Percentiles rank a stretch among this genome's conserved stretches.
Conservation (phyloP, 129 eudicot species). For the Helianthus tuberosus region DNA sequence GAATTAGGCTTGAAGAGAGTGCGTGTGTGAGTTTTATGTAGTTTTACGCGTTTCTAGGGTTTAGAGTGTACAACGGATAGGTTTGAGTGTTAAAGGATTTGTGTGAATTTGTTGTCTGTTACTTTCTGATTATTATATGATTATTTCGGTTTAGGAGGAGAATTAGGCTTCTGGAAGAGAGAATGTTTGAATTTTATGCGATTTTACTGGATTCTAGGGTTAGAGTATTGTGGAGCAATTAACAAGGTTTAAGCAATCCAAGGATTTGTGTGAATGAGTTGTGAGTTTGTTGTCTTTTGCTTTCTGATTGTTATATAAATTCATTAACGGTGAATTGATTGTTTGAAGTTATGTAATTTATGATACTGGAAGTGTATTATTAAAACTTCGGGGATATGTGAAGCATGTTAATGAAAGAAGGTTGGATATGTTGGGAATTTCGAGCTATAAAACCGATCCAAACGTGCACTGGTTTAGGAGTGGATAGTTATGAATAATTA, state of each 20-base stretch:
- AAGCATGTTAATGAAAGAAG: slow-evolving; percentile 11
- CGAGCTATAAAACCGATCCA: too few species aligned
- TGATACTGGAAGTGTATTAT: background rate
- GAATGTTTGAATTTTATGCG: background rate
- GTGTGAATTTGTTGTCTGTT: slow-evolving; percentile 20
- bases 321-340: slow-evolving; percentile 1
- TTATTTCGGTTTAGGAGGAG: background rate
- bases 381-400: background rate
- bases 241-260: background rate
- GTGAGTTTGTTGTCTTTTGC: slow-evolving; percentile 16
- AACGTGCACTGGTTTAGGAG: too few species aligned
- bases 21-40: background rate
- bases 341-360: slow-evolving; percentile 1
- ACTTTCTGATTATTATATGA: slow-evolving; percentile 2
- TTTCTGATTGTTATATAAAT: slow-evolving; percentile 9
- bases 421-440: too few species aligned
- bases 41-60: background rate
- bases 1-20: background rate
- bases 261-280: slow-evolving; percentile 1
- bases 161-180: background rate
- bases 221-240: background rate
- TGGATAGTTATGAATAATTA: too few species aligned
- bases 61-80: background rate
- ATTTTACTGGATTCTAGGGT: background rate
- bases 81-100: background rate